phyloP scores from a whole-genome alignment of 2,329 filamentous ascomycete genomes.

The Exophiala alcalophila region DNA sequence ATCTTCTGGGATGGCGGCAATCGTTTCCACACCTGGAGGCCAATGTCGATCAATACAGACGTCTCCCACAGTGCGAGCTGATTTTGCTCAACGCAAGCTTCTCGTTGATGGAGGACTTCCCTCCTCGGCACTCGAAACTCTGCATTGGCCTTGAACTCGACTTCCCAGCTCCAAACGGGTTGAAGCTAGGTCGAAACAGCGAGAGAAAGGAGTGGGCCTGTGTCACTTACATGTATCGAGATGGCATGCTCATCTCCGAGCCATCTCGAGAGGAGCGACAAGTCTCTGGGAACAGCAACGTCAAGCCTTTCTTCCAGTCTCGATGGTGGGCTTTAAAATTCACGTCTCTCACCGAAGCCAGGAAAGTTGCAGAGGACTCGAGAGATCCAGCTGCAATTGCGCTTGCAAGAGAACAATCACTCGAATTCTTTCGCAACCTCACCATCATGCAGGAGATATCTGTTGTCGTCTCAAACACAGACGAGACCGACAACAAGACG shows the following conservation, averaged over 20 bases:
- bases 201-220: slow-evolving; percentile 45
- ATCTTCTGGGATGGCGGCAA: slow-evolving; percentile 40
- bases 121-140: slow-evolving; percentile 40
- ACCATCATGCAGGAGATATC: slow-evolving; percentile 47
- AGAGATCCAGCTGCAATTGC: slow-evolving; percentile 35
- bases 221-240: slow-evolving; percentile 43
- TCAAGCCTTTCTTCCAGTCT: slow-evolving; percentile 45
- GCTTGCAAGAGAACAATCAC: slow-evolving; percentile 37
- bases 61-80: slow-evolving; percentile 41
- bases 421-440: slow-evolving; percentile 41
- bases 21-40: slow-evolving; percentile 42
- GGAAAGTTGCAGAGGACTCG: slow-evolving; percentile 39
- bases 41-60: slow-evolving; percentile 36
- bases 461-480: slow-evolving; percentile 34
- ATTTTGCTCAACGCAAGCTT: slow-evolving; percentile 45
- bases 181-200: slow-evolving; percentile 32
- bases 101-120: slow-evolving; percentile 44
- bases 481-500: slow-evolving; percentile 32
- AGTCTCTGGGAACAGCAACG: slow-evolving; percentile 32
- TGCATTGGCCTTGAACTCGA: slow-evolving; percentile 45
- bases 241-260: slow-evolving; percentile 33
- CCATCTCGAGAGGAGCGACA: slow-evolving; percentile 33
- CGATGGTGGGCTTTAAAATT: slow-evolving; percentile 47
- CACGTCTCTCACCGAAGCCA: slow-evolving; percentile 41
- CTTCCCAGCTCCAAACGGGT: slow-evolving; percentile 36